Percentiles rank a stretch among this genome's conserved stretches.
phyloP scores from a whole-genome alignment of 768 basidiomycete species.

The Podaxis pistillaris region DNA sequence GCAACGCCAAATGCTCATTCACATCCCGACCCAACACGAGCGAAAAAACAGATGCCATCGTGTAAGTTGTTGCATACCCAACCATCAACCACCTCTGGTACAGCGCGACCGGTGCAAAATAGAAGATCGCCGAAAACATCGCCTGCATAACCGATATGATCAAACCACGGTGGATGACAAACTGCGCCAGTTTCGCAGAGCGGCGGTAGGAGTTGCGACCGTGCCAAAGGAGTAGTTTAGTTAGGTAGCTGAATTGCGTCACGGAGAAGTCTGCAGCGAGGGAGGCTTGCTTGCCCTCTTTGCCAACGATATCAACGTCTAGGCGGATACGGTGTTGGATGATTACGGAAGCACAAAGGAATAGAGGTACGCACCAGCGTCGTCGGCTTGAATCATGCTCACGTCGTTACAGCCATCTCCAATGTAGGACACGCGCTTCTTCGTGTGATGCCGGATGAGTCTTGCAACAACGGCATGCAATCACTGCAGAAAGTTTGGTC shows the following conservation, averaged over 20 bases:
- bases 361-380: slow-evolving; percentile 72
- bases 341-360: background rate
- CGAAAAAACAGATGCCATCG: slow-evolving; percentile 98
- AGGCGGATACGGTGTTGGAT: background rate
- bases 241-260: slow-evolving; percentile 93
- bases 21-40: slow-evolving; percentile 94
- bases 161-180: slow-evolving; percentile 95
- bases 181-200: slow-evolving; percentile 95
- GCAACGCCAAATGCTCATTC: slow-evolving; percentile 88
- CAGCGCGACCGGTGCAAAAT: slow-evolving; percentile 92
- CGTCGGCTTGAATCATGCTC: slow-evolving; percentile 99
- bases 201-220: slow-evolving; percentile 98
- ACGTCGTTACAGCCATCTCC: slow-evolving; percentile 99
- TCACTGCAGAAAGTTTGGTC: slow-evolving; percentile 93
- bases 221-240: slow-evolving; percentile 97
- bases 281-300: slow-evolving; percentile 98
- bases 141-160: slow-evolving; percentile 99
- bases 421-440: slow-evolving; percentile 97
- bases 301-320: slow-evolving; percentile 98
- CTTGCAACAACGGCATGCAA: slow-evolving; percentile 97
- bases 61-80: slow-evolving; percentile 94
- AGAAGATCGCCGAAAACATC: slow-evolving; percentile 90
- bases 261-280: slow-evolving; percentile 99
- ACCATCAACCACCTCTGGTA: slow-evolving; percentile 99
- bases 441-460: slow-evolving; percentile 85